Evolutionary conservation across 345 rosid genomes (phyloP), one percentile per base, ranked within the genome.

Genomic region (Salix exigua): DNA sequence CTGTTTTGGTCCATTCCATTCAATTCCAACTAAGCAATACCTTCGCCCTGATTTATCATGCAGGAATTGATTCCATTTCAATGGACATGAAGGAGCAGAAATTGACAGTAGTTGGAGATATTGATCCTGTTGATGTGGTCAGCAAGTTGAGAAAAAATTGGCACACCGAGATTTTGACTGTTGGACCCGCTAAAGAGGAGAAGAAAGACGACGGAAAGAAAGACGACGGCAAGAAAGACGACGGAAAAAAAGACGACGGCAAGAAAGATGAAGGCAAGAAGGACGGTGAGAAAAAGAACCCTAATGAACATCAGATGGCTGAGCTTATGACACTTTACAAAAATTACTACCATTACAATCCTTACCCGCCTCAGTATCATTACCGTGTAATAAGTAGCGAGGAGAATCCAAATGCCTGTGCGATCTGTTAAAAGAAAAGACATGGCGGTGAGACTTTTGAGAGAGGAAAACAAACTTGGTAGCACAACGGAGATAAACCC

Each of bases 391-490:
- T 73, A 40, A 82, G 86, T 50, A 67, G 70, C 2, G 94, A 89
- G 73, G 92, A 91, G 70, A 83, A 88, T 74, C 92, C 91, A 4
- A 91, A 84, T 68, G 48, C 82, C 8, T 89, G 92, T 72, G 85
- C 82, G 62, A 87, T 90, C 10, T 83, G 75, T 58, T 90, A 46
- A 82, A 82, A 18, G 18, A 50, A 12, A 12, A 7, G 6, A 23
- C 25, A 46, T 28, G 30, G 38, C 16, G 50, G 21, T 60, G 21
- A n/a, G 69, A 37, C n/a, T 33, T 18, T 18, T 72, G 73, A 26
- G 21, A 37, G 53, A 58, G 66, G 0, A 72, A 35, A 8, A 31
- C 12, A 10, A 18, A 9, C 13, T 70, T 73, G 1, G 46, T 1
- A 12, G 26, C 31, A 25, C 21, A 1, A 11, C 4, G 75, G 66